Conservation (phyloP, 441 rosid genomes). For the Mallotus repandus region DNA sequence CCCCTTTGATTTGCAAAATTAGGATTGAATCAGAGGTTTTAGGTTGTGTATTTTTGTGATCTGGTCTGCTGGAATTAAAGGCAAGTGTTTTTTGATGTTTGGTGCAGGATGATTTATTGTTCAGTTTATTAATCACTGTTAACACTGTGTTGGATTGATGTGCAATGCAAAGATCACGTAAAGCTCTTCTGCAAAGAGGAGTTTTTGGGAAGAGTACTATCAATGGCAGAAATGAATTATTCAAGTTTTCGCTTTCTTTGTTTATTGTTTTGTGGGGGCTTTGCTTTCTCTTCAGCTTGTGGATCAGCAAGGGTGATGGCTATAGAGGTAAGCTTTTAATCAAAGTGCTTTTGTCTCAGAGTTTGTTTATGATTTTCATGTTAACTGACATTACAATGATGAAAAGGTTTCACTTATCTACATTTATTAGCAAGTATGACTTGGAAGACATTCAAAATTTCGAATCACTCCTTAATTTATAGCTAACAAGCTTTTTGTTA, state of each 20-base stretch:
- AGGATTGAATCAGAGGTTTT: neutral
- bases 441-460: neutral
- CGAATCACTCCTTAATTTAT: neutral
- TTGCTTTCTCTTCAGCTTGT: slow-evolving; percentile 54
- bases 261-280: slow-evolving; percentile 72
- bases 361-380: neutral
- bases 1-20: slow-evolving; percentile 2
- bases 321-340: slow-evolving; percentile 45
- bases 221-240: slow-evolving; percentile 43
- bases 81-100: slow-evolving; percentile 8
- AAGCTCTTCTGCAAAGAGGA: slow-evolving; percentile 78
- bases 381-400: neutral
- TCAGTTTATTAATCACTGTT: neutral
- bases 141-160: slow-evolving; percentile 44
- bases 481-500: neutral
- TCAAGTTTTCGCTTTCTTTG: slow-evolving; percentile 73
- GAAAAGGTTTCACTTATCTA: neutral
- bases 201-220: slow-evolving; percentile 41
- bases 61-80: neutral
- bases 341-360: neutral
- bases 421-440: neutral
- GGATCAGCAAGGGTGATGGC: slow-evolving; percentile 67
- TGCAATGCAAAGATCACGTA: slow-evolving; percentile 90
- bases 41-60: neutral
- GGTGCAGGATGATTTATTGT: slow-evolving; percentile 7